These are phyloP conservation scores for Sarcocystis neurona DNA, from an alignment of 169 alveolate genomes.

Conservation along the genomic window DNA sequence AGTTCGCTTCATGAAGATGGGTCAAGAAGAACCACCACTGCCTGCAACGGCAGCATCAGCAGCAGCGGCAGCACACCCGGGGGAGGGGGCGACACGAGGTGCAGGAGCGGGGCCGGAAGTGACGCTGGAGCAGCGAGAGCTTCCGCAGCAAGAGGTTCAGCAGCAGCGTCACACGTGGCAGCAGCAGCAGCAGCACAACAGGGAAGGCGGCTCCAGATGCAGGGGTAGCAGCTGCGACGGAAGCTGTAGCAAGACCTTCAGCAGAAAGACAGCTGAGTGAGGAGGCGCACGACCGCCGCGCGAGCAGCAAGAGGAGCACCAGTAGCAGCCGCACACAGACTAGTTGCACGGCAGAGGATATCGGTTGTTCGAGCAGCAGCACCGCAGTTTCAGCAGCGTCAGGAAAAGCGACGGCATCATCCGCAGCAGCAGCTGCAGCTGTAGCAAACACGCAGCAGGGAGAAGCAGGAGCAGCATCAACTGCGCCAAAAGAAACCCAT, in stretches of 20 bases:
- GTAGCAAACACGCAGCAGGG: background rate
- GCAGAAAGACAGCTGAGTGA: background rate
- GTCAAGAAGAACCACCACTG: slow-evolving; percentile 66
- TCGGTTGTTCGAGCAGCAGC: background rate
- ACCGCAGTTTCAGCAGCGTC: background rate
- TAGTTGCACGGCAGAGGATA: background rate
- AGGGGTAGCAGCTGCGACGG: too few species aligned
- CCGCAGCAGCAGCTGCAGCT: background rate
- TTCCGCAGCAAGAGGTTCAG: too few species aligned
- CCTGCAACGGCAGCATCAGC: slow-evolving; percentile 35
- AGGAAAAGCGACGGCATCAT: background rate
- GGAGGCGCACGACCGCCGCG: background rate
- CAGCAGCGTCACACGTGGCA: too few species aligned
- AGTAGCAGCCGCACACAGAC: background rate
- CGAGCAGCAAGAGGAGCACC: background rate
- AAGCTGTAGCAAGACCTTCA: too few species aligned
- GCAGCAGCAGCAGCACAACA: background rate
- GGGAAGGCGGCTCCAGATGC: too few species aligned
- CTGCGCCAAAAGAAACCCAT: background rate
- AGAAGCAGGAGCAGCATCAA: background rate
- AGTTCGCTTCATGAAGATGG: slow-evolving; percentile 50
- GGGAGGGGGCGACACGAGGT: background rate
- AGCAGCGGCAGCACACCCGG: background rate
- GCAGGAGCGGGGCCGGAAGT: background rate
- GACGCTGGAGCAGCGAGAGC: too few species aligned